Evolutionary conservation across 2,329 filamentous ascomycete species (phyloP).

Genomic region (Colletotrichum tropicicola): DNA sequence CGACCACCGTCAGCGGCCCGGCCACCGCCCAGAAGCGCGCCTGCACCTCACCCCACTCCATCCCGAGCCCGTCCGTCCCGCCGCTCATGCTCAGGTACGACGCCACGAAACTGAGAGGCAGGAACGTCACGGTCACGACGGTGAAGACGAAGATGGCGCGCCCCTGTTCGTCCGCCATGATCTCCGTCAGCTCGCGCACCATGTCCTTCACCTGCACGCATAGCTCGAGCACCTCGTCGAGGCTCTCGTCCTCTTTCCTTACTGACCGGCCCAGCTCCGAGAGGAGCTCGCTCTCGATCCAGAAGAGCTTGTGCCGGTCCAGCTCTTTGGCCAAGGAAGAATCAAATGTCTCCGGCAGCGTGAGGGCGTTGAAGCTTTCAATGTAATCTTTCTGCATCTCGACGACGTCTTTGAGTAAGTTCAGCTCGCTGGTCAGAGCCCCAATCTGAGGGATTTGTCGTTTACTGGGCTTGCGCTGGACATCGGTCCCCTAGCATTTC

Average conservation of each 20-base stretch:
- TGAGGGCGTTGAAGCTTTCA: not conserved
- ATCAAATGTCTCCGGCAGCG: not conserved
- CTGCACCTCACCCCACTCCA: slow-evolving; percentile 22
- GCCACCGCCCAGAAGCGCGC: slow-evolving; percentile 28
- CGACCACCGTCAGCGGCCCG: slow-evolving; percentile 14
- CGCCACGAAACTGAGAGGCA: slow-evolving; percentile 41
- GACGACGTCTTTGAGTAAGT: slow-evolving; percentile 3
- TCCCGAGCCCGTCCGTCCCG: slow-evolving; percentile 1
- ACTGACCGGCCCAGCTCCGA: not conserved
- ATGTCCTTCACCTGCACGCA: not conserved
- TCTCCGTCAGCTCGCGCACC: slow-evolving; percentile 22
- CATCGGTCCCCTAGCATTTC: slow-evolving; percentile 6
- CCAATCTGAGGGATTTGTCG: slow-evolving; percentile 2
- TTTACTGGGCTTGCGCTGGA: slow-evolving; percentile 10
- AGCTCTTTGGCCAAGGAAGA: not conserved
- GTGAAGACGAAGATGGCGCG: slow-evolving; percentile 42
- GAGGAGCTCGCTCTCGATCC: not conserved
- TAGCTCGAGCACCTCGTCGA: slow-evolving; percentile 1
- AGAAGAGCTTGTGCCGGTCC: not conserved
- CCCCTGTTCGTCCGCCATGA: slow-evolving; percentile 35
- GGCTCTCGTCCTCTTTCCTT: not conserved
- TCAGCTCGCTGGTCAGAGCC: slow-evolving; percentile 14
- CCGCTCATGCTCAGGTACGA: slow-evolving; percentile 43
- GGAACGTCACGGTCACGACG: slow-evolving; percentile 40
- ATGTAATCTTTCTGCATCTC: slow-evolving; percentile 5